Evolutionary conservation across 2,329 filamentous ascomycete genomes (phyloP), one percentile per base, ranked within the genome.

Genomic region (Cladosporium velox): DNA sequence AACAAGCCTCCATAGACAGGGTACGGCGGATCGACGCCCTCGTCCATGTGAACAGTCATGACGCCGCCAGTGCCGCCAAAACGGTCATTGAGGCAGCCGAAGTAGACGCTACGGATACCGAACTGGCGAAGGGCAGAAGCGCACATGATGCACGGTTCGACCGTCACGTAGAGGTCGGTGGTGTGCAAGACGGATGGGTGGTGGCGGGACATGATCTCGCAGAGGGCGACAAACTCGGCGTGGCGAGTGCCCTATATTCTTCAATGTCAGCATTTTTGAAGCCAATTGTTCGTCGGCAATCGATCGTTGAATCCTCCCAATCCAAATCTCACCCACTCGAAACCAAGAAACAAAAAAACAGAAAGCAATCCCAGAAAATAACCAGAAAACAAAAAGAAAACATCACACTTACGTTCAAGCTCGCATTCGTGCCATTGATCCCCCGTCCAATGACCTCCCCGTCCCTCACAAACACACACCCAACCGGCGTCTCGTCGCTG

Each of bases 121-220:
- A 96, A 90, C 79, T 99, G 96, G 61, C 93, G 88, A 60, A 99
- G 85, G 63, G 96, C 88, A 7, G 93, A 96, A 14, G 95, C 95
- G 77, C 95, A 99, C 95, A 99, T 99, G 81, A 99, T 92, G 78
- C 95, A 99, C 4, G 95, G 95, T 80, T 99, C 96, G 64, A 99
- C 94, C 0, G 95, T 99, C 59, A 99, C 95, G 78, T 99, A 99
- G 61, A 99, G 87, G 74, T 90, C 88, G 11, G 88, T 90, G 70
- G 93, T 87, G 47, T 82, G 83, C 71, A 98, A 83, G 69, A 94
- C 86, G 14, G 84, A 85, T 38, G 87, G 85, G 63, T 90, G 85
- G 70, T 95, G 85, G 62, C 84, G 84, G 26, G 85, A 80, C 55
- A 91, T 81, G 70, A 90, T 87, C 68, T 87, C 80, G 66, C 86